Evolutionary conservation across 140 eudicot genomes (phyloP), one percentile per base, ranked within the genome.

Genomic region (Ambrosia hybrid): DNA sequence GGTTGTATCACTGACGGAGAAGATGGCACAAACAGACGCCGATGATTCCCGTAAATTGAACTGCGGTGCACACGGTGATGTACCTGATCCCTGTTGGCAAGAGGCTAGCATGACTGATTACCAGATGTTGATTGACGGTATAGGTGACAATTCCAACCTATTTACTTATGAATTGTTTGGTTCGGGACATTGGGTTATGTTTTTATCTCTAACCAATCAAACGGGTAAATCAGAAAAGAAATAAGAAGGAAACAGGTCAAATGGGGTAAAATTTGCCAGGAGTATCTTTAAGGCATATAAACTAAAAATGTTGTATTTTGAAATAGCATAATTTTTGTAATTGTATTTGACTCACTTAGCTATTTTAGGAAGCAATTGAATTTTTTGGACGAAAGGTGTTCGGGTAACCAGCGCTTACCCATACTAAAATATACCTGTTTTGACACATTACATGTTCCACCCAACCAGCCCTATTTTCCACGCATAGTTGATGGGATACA

Each of bases 1-100:
- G 77, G 73, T 87, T 72, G 72, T 87, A 57, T 85, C 89, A 33
- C 73, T 90, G 51, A 34, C 72, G 8, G 88, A 74, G 15, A 83
- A 61, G 65, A 55, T 67, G 2, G 13, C 26, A 46, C 77, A 41
- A 52, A 70, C 65, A 60, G 57, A 38, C 5, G 43, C 71, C 9
- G 51, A 55, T 3, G 60, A 4, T 64, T 62, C 73, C 30, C 85
- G 68, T 21, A 53, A 33, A 36, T 37, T 75, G 43, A 80, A 72
- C 41, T 59, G 8, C 52, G 33, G 43, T 65, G 56, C 21, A 67
- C 77, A 76, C n/a, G n/a, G n/a, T 55, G 75, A 64, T 52, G 46
- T 67, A 36, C 75, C 74, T 16, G 74, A 33, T n/a, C n/a, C n/a
- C n/a, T n/a, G n/a, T n/a, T n/a, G n/a, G n/a, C n/a, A n/a, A 66